These are phyloP conservation scores for Chaetomium strumarium DNA, from an alignment of 2,329 filamentous ascomycete species.

Conservation along the genomic window DNA sequence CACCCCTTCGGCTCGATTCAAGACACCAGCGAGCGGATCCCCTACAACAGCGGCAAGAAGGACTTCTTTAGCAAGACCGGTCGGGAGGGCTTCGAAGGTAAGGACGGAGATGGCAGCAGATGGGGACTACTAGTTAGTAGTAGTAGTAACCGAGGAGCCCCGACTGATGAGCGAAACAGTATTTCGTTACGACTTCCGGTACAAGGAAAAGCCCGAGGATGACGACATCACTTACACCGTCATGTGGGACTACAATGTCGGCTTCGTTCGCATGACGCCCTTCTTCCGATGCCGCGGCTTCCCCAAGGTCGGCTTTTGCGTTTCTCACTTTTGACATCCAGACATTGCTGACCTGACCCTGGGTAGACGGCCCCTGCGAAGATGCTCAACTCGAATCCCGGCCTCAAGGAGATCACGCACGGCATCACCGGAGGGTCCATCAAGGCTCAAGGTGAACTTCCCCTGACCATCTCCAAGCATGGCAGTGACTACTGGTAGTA, in stretches of 20 bases:
- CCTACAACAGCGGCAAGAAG: constrained; percentile 93
- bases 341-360: neutral
- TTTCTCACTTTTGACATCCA: no score
- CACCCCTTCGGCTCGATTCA: constrained; percentile 58
- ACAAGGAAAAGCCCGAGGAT: constrained; percentile 58
- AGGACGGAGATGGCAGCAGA: constrained; percentile 19
- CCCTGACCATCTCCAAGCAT: neutral
- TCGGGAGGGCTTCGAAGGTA: constrained; percentile 83
- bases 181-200: constrained; percentile 82
- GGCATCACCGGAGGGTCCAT: constrained; percentile 93
- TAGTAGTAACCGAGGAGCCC: neutral
- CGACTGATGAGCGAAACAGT: constrained; percentile 42
- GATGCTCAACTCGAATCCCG: constrained; percentile 70
- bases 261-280: constrained; percentile 86
- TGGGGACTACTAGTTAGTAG: no score
- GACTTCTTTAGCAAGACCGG: constrained; percentile 81
- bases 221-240: constrained; percentile 65
- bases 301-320: constrained; percentile 61
- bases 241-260: constrained; percentile 97
- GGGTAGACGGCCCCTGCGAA: constrained; percentile 81
- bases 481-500: neutral
- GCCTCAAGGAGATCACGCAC: constrained; percentile 82
- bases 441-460: constrained; percentile 71
- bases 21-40: constrained; percentile 67
- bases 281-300: constrained; percentile 90